A percentile compares a stretch with the other conserved stretches of the same genome.
Conservation (phyloP, 73 alveolate species). For the Effrenium voratum region DNA sequence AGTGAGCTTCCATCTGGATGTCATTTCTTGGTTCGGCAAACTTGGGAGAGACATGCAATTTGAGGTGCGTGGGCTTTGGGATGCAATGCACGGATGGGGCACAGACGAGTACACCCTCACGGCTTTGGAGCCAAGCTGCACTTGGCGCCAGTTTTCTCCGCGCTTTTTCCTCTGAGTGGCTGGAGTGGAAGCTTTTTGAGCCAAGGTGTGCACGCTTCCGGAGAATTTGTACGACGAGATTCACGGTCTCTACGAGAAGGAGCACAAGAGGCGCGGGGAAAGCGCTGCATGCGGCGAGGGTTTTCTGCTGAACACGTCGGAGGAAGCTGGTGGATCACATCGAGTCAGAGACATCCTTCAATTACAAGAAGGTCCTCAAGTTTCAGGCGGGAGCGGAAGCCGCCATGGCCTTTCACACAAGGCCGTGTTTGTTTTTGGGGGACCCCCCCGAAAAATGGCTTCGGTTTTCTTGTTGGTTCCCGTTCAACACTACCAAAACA, state of each 20-base stretch:
- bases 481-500: no score
- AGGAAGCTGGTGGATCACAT: slow-evolving; percentile 90
- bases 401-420: no score
- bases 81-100: slow-evolving; percentile 93
- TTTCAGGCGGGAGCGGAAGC: slow-evolving; percentile 31
- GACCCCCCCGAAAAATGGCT: no score
- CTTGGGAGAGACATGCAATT: background rate
- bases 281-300: background rate
- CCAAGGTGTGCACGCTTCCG: slow-evolving; percentile 90
- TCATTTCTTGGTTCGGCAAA: background rate
- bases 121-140: slow-evolving; percentile 70
- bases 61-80: slow-evolving; percentile 79
- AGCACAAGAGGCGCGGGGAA: slow-evolving; percentile 49
- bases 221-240: slow-evolving; percentile 83
- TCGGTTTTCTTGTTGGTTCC: no score
- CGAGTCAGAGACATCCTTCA: slow-evolving; percentile 81
- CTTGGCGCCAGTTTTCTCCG: background rate
- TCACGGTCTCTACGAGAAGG: slow-evolving; percentile 66
- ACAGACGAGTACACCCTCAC: slow-evolving; percentile 82
- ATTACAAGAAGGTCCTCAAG: slow-evolving; percentile 81
- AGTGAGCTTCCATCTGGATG: background rate
- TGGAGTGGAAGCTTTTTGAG: background rate
- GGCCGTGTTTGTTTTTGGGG: no score
- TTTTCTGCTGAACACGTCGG: background rate
- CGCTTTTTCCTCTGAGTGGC: background rate